phyloP scores from a whole-genome alignment of 2,329 filamentous ascomycete species.

The Purpureocillium takamizusanense region DNA sequence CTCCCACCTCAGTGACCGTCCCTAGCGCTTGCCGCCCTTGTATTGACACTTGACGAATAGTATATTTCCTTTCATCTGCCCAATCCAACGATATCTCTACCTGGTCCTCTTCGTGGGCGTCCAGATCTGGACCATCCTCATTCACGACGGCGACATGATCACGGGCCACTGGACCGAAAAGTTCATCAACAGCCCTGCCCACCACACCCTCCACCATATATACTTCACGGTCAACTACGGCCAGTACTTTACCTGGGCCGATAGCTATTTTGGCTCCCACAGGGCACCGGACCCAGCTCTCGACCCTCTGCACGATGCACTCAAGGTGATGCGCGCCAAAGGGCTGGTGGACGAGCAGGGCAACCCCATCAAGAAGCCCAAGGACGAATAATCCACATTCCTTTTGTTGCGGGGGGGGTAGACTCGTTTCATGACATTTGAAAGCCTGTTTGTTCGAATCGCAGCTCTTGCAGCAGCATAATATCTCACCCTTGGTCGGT shows the following conservation, averaged over 20 bases:
- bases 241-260: constrained; percentile 39
- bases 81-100: constrained; percentile 36
- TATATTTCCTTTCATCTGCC: constrained; percentile 16
- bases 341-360: constrained; percentile 34
- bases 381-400: constrained; percentile 19
- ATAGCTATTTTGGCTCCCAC: constrained; percentile 34
- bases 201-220: constrained; percentile 39
- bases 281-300: constrained; percentile 30
- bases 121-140: constrained; percentile 39
- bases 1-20: too few relatives aligned
- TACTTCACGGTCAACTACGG: constrained; percentile 42
- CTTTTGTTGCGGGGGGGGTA: too few relatives aligned
- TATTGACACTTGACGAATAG: too few relatives aligned
- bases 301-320: constrained; percentile 33
- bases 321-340: constrained; percentile 34
- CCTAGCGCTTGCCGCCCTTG: too few relatives aligned
- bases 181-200: constrained; percentile 37
- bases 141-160: constrained; percentile 41
- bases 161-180: constrained; percentile 35
- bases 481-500: too few relatives aligned
- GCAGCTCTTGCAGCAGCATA: too few relatives aligned
- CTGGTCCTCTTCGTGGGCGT: constrained; percentile 32
- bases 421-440: too few relatives aligned
- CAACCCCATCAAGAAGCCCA: constrained; percentile 24
- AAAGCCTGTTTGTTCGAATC: too few relatives aligned